Evolutionary conservation across 352 stramenopile genomes (phyloP).

Genomic region (Pythium guiyangense): DNA sequence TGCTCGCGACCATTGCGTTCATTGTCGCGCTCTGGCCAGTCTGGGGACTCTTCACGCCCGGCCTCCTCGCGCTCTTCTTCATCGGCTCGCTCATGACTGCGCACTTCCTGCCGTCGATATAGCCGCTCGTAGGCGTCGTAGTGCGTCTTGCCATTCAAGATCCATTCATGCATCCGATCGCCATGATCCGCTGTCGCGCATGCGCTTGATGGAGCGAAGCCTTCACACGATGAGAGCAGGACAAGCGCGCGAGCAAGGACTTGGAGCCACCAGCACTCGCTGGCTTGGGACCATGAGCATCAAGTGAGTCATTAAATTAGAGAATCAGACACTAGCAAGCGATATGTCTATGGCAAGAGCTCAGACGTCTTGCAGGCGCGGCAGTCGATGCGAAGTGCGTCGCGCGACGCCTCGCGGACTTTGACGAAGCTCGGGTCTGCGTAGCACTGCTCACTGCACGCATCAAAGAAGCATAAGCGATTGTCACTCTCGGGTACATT

Average conservation of each 20-base stretch:
- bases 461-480: neutral
- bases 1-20: conserved; percentile 69
- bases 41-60: conserved; percentile 89
- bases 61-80: conserved; percentile 85
- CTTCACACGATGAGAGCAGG: too few relatives aligned
- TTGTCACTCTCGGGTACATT: too few relatives aligned
- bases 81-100: conserved; percentile 90
- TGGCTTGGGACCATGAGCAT: too few relatives aligned
- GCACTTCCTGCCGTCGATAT: conserved; percentile 91
- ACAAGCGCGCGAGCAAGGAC: too few relatives aligned
- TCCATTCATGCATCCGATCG: too few relatives aligned
- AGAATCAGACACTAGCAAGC: neutral
- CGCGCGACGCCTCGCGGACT: conserved; percentile 11
- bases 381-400: conserved; percentile 11
- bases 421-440: conserved; percentile 52
- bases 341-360: neutral
- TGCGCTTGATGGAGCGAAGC: too few relatives aligned
- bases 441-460: conserved; percentile 33
- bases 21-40: conserved; percentile 88
- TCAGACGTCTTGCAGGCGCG: conserved; percentile 1
- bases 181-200: too few relatives aligned
- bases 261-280: too few relatives aligned
- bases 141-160: too few relatives aligned
- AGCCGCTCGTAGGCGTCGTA: neutral
- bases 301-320: neutral